Conservation (phyloP, 768 basidiomycete genomes). For the Sporobolomyces roseus region DNA sequence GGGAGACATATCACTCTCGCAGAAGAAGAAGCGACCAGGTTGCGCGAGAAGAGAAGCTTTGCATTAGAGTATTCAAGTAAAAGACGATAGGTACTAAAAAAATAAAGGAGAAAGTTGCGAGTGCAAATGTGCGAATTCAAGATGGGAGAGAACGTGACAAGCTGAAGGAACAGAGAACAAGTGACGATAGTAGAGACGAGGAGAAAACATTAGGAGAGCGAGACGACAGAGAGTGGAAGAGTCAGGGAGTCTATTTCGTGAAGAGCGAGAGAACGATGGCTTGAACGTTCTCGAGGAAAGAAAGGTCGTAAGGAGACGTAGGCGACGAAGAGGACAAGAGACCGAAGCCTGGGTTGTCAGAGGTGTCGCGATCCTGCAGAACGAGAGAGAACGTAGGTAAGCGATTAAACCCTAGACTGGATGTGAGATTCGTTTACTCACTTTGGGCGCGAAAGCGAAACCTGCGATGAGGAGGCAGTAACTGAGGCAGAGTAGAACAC, state of each 20-base stretch:
- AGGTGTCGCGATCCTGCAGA: constrained; percentile 26
- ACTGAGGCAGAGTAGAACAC: constrained; percentile 91
- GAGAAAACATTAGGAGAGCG: background rate
- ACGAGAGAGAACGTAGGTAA: background rate
- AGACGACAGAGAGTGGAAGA: too few relatives aligned
- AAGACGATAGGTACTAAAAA: too few relatives aligned
- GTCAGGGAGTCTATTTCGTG: constrained; percentile 1
- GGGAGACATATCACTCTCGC: too few relatives aligned
- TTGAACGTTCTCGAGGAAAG: background rate
- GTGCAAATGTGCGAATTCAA: too few relatives aligned
- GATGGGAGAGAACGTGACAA: too few relatives aligned
- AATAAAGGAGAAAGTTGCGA: too few relatives aligned
- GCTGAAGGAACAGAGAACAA: background rate
- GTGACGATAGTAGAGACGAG: background rate
- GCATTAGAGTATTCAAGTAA: too few relatives aligned
- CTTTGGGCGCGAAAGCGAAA: constrained; percentile 53
- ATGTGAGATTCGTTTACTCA: background rate
- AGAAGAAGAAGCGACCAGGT: too few relatives aligned
- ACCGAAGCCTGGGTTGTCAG: constrained; percentile 18
- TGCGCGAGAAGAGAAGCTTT: too few relatives aligned
- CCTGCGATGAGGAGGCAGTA: constrained; percentile 87
- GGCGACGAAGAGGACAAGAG: constrained; percentile 9
- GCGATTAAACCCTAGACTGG: too few relatives aligned
- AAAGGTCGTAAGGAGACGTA: background rate
- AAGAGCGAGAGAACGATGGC: constrained; percentile 23